These are phyloP conservation scores for Cenchrus fungigraminus DNA, from an alignment of 176 grass and related monocot genomes.

Conservation along the genomic window DNA sequence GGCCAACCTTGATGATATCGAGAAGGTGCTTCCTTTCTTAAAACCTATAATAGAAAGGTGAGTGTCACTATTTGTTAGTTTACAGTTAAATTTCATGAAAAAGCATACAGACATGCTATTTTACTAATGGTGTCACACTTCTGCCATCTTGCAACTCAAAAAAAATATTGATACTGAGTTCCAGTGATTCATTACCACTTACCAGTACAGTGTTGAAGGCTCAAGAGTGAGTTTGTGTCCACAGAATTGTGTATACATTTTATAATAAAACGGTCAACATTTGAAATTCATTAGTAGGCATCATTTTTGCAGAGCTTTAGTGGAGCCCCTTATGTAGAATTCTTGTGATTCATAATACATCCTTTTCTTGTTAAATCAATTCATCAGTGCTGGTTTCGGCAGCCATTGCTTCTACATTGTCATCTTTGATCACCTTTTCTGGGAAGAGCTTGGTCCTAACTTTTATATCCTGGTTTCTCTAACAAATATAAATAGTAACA, in stretches of 20 bases:
- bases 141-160: neutral
- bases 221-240: neutral
- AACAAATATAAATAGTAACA: neutral
- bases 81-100: slow-evolving; percentile 28
- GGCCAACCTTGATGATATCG: slow-evolving; percentile 89
- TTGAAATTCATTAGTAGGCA: slow-evolving; percentile 21
- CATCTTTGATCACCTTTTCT: neutral
- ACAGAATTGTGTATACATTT: neutral
- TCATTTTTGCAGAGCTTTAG: neutral
- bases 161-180: slow-evolving; percentile 7
- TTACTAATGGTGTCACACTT: neutral
- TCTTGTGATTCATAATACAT: slow-evolving; percentile 3
- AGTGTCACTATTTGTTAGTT: slow-evolving; percentile 20
- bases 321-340: neutral
- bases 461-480: neutral
- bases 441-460: neutral
- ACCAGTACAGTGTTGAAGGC: no score
- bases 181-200: neutral
- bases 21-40: slow-evolving; percentile 71
- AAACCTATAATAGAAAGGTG: slow-evolving; percentile 84
- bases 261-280: neutral
- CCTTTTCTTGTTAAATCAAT: slow-evolving; percentile 20
- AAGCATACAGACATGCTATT: slow-evolving; percentile 7
- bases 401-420: neutral
- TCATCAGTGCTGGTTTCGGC: neutral